These are phyloP conservation scores for Claviceps lovelessii DNA, from an alignment of 2,329 filamentous ascomycete genomes.

Conservation along the genomic window DNA sequence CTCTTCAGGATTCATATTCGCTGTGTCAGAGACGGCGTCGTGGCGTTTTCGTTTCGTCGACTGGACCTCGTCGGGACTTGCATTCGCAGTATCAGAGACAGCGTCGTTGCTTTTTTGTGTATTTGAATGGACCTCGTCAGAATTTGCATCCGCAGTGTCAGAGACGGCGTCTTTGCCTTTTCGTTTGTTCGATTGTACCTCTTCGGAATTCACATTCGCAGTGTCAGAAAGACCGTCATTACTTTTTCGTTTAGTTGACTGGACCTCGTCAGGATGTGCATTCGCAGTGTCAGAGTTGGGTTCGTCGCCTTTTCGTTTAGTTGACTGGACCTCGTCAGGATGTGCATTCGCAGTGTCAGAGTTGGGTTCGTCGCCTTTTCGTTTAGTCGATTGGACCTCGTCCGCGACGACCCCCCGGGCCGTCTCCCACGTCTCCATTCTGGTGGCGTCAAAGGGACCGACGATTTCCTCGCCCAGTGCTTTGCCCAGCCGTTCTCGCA, in stretches of 20 bases:
- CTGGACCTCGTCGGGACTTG: too few species aligned
- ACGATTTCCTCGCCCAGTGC: conserved; percentile 38
- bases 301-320: conserved; percentile 2
- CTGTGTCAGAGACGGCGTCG: conserved; percentile 10
- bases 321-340: too few species aligned
- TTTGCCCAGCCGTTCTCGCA: conserved; percentile 39
- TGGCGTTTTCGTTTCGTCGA: conserved; percentile 19
- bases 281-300: background rate
- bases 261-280: background rate
- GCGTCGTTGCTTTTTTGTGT: too few species aligned
- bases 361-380: conserved; percentile 18
- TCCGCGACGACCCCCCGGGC: conserved; percentile 17
- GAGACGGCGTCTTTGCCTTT: conserved; percentile 19
- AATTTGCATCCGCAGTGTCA: conserved; percentile 26
- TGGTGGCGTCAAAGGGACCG: conserved; percentile 24
- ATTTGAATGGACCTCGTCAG: conserved; percentile 18
- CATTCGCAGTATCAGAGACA: background rate
- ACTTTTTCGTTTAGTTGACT: conserved; percentile 17
- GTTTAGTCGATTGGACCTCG: conserved; percentile 7
- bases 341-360: conserved; percentile 10
- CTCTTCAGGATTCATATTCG: conserved; percentile 4
- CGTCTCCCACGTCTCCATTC: conserved; percentile 26
- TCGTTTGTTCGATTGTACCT: conserved; percentile 8
- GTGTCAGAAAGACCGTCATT: conserved; percentile 13
- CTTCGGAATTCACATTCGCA: conserved; percentile 5